These are phyloP conservation scores for Debaryomycetaceae sp. DNA, from an alignment of 1,139 yeast species.

Conservation along the genomic window DNA sequence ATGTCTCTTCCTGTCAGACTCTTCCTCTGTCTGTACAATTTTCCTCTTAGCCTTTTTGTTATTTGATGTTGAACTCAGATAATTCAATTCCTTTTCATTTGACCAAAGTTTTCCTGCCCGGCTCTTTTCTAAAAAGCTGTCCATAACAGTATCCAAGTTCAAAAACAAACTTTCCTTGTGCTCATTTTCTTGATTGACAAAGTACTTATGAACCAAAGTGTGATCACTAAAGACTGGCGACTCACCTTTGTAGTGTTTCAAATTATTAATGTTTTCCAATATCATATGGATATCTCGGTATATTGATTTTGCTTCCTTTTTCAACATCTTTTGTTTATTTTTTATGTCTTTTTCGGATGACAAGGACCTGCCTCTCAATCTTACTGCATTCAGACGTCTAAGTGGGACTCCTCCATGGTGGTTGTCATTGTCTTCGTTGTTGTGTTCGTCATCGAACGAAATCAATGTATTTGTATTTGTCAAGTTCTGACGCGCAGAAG, in stretches of 20 bases:
- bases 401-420: constrained; percentile 10
- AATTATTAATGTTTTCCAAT: constrained; percentile 3
- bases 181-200: constrained; percentile 3
- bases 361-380: constrained; percentile 7
- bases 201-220: constrained; percentile 4
- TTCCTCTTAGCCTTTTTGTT: constrained; percentile 7
- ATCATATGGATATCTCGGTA: constrained; percentile 9
- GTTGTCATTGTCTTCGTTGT: background rate
- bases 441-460: background rate
- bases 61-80: background rate
- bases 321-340: constrained; percentile 1
- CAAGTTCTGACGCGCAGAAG: constrained; percentile 27
- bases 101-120: constrained; percentile 14
- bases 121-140: constrained; percentile 17
- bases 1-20: constrained; percentile 3
- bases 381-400: constrained; percentile 20
- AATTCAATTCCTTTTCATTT: background rate
- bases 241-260: constrained; percentile 5
- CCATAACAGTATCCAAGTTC: constrained; percentile 20
- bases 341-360: background rate
- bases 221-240: constrained; percentile 8
- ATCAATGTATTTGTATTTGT: constrained; percentile 18
- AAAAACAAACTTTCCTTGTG: constrained; percentile 7
- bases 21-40: background rate
- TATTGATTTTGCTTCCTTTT: constrained; percentile 10